Conservation (phyloP, 2,329 filamentous ascomycete species). For the Corniculantispora saksenae region DNA sequence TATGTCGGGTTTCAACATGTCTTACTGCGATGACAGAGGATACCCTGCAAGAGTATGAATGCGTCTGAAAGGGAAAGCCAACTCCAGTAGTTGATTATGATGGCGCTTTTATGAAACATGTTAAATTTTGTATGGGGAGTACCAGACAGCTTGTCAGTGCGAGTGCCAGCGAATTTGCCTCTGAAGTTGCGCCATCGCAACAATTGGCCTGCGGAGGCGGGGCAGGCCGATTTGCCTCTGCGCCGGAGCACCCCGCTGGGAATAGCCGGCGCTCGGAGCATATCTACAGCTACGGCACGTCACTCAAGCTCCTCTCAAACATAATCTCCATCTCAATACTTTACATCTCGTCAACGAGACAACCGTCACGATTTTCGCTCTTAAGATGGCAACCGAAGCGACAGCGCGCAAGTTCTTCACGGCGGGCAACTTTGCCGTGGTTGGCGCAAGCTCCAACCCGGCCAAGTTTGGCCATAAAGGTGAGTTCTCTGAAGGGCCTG, state of each 20-base stretch:
- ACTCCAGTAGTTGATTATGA: too few relatives aligned
- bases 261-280: background rate
- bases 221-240: slow-evolving; percentile 6
- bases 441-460: slow-evolving; percentile 82
- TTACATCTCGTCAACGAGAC: background rate
- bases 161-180: background rate
- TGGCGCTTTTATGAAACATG: too few relatives aligned
- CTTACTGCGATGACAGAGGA: too few relatives aligned
- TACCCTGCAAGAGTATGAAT: too few relatives aligned
- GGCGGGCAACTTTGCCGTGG: slow-evolving; percentile 79
- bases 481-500: slow-evolving; percentile 40
- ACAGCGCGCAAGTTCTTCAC: slow-evolving; percentile 79
- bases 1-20: too few relatives aligned
- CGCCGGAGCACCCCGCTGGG: slow-evolving; percentile 12
- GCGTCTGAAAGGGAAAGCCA: too few relatives aligned
- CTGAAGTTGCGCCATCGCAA: slow-evolving; percentile 1
- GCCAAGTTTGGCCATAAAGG: slow-evolving; percentile 88
- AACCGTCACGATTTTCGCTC: slow-evolving; percentile 1
- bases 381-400: slow-evolving; percentile 63
- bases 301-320: background rate
- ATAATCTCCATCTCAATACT: background rate
- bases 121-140: too few relatives aligned
- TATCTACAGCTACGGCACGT: background rate
- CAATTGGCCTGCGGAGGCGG: slow-evolving; percentile 6
- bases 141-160: background rate